These are phyloP conservation scores for Auxenochlorella pyrenoidosa DNA, from an alignment of 139 green algal genomes.

Conservation along the genomic window DNA sequence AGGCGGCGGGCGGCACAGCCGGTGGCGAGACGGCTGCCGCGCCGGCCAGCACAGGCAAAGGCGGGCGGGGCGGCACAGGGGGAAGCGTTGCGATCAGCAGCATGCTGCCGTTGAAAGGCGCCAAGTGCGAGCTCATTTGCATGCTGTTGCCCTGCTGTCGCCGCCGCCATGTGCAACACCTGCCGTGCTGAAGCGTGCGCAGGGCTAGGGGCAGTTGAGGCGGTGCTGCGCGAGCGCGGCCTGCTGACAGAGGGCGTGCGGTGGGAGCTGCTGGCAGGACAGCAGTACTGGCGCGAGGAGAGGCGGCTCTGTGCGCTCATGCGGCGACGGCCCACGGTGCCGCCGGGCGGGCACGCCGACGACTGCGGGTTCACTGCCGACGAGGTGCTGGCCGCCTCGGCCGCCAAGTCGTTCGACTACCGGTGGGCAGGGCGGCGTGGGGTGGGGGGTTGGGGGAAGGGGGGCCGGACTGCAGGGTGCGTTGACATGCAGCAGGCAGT, in stretches of 20 bases:
- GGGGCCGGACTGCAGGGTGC: neutral
- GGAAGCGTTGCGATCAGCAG: too few species aligned
- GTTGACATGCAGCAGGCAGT: neutral
- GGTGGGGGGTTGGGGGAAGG: neutral
- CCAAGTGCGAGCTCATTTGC: too few species aligned
- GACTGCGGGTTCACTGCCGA: constrained; percentile 42
- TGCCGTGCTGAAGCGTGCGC: too few species aligned
- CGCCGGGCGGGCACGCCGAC: neutral
- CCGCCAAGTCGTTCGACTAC: constrained; percentile 87
- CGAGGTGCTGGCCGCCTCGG: constrained; percentile 62
- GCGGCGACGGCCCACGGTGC: neutral
- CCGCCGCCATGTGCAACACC: too few species aligned
- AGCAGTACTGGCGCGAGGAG: constrained; percentile 76
- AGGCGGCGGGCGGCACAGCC: constrained; percentile 32
- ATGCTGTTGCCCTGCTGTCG: neutral
- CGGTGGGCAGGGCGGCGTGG: constrained; percentile 1
- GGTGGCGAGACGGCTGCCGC: neutral
- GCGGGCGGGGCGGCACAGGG: too few species aligned
- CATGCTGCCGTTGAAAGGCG: too few species aligned
- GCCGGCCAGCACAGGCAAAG: neutral
- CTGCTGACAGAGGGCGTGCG: constrained; percentile 45
- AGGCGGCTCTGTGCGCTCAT: constrained; percentile 59
- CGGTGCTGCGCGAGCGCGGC: constrained; percentile 15
- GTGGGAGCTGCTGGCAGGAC: constrained; percentile 65
- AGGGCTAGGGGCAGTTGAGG: neutral